Conservation (phyloP, 345 rosid genomes). For the Syzygium grande region DNA sequence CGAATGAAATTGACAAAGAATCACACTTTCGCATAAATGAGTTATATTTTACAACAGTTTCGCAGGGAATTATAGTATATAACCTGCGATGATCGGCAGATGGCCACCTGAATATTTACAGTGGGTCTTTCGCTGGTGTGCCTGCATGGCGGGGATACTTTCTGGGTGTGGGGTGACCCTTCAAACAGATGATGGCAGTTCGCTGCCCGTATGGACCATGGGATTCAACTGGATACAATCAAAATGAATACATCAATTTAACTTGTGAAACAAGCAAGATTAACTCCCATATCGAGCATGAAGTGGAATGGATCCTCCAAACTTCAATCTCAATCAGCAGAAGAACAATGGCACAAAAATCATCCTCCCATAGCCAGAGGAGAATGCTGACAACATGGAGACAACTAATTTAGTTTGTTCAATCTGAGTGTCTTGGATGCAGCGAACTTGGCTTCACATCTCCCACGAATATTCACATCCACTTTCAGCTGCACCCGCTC, state of each 20-base stretch:
- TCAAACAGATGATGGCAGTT: constrained; percentile 69
- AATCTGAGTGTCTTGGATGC: background rate
- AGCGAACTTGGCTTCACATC: background rate
- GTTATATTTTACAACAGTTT: background rate
- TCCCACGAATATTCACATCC: background rate
- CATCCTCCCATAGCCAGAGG: background rate
- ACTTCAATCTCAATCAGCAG: background rate
- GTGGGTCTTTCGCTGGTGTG: constrained; percentile 66
- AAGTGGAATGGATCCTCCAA: background rate
- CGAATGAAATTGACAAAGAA: background rate
- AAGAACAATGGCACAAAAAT: background rate
- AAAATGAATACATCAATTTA: background rate
- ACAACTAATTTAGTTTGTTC: background rate
- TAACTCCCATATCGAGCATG: background rate
- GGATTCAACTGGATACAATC: constrained; percentile 58
- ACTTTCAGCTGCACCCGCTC: background rate
- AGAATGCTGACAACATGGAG: background rate
- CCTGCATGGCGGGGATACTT: constrained; percentile 83
- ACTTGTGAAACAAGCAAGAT: background rate
- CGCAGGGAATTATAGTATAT: background rate
- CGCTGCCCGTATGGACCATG: constrained; percentile 74
- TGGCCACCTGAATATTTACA: constrained; percentile 15
- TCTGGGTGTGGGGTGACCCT: constrained; percentile 52
- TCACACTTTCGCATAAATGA: background rate
- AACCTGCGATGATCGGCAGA: background rate